A percentile compares a stretch with the other conserved stretches of the same genome.
Evolutionary conservation across 1,139 yeast genomes (phyloP).

Genomic region (Arxiozyma slooffiae): DNA sequence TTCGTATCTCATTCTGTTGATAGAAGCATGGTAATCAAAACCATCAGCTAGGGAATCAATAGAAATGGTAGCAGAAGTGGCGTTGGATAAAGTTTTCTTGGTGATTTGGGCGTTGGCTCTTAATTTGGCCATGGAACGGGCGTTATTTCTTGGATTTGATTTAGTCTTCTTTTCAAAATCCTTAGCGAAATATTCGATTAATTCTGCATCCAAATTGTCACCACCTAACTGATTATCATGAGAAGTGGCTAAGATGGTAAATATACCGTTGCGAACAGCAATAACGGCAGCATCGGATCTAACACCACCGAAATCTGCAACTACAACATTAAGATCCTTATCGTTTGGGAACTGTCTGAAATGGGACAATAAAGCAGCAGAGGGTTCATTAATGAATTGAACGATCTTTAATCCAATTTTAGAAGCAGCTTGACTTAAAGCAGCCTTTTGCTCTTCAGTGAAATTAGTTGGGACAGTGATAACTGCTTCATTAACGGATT

Average conservation of each 20-base stretch:
- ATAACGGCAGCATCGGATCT: conserved; percentile 94
- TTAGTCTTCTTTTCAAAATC: conserved; percentile 87
- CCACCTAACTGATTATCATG: conserved; percentile 87
- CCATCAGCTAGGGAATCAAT: conserved; percentile 94
- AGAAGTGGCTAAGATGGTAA: conserved; percentile 78
- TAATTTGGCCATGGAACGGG: conserved; percentile 83
- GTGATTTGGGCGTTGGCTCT: conserved; percentile 74
- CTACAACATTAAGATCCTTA: conserved; percentile 75
- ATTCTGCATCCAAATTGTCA: conserved; percentile 66
- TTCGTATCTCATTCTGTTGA: conserved; percentile 92
- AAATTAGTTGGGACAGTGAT: conserved; percentile 88
- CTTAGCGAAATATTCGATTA: conserved; percentile 77
- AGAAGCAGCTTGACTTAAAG: conserved; percentile 51
- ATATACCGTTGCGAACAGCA: conserved; percentile 75
- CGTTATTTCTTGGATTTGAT: conserved; percentile 69
- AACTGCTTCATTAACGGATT: conserved; percentile 70
- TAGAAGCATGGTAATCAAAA: conserved; percentile 80
- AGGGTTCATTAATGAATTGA: conserved; percentile 88
- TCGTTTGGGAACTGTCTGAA: conserved; percentile 44
- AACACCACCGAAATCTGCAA: conserved; percentile 94
- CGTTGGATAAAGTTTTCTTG: conserved; percentile 87
- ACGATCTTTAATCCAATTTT: conserved; percentile 70
- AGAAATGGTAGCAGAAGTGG: conserved; percentile 80
- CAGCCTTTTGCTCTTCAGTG: conserved; percentile 59
- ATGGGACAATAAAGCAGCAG: conserved; percentile 77